phyloP scores from a whole-genome alignment of 495 filamentous ascomycete species.

The Cenococcum geophilum region DNA sequence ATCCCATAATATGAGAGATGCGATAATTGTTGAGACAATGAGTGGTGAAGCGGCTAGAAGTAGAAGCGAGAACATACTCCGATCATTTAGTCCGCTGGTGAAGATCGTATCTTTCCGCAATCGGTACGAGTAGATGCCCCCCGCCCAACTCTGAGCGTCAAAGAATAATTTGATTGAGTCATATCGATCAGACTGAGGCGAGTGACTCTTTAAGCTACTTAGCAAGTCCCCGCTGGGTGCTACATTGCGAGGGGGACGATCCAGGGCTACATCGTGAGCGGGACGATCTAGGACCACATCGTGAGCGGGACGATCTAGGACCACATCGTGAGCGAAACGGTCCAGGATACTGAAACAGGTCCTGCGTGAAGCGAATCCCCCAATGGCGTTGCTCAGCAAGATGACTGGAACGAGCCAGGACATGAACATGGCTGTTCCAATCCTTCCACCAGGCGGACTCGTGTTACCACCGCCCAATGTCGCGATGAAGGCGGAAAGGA shows the following conservation, averaged over 20 bases:
- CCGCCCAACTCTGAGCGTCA: conserved; percentile 28
- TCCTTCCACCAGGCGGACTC: conserved; percentile 32
- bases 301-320: too few species aligned
- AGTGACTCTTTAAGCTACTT: conserved; percentile 3
- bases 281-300: too few species aligned
- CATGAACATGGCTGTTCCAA: conserved; percentile 34
- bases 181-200: neutral
- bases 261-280: too few species aligned
- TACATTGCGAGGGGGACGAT: too few species aligned
- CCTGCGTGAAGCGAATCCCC: conserved; percentile 29
- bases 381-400: conserved; percentile 36
- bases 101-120: conserved; percentile 16
- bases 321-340: conserved; percentile 16
- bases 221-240: conserved; percentile 1
- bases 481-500: neutral
- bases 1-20: too few species aligned
- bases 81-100: neutral
- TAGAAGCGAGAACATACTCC: conserved; percentile 8
- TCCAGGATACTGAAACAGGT: conserved; percentile 25
- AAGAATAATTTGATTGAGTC: conserved; percentile 14
- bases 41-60: conserved; percentile 20
- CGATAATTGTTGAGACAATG: too few species aligned
- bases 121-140: conserved; percentile 35
- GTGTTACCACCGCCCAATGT: neutral
- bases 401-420: conserved; percentile 37